Conservation (phyloP, 129 eudicot genomes). For the Escallonia herrerae region DNA sequence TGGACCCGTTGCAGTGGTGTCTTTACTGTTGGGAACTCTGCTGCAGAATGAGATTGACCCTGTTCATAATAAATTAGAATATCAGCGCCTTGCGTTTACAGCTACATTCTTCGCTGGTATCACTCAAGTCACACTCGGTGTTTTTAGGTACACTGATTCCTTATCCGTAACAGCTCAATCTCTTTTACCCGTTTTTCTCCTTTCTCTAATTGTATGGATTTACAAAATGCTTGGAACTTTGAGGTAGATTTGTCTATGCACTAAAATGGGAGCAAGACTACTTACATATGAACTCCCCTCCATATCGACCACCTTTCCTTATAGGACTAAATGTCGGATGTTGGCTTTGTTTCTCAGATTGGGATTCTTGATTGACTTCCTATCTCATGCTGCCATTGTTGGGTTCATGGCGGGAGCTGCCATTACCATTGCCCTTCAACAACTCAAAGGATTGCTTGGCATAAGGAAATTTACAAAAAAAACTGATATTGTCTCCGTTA, state of each 20-base stretch:
- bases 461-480: conserved; percentile 61
- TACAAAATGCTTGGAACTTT: no score
- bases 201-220: no score
- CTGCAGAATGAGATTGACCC: conserved; percentile 53
- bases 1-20: conserved; percentile 86
- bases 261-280: no score
- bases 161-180: neutral
- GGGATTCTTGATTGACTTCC: conserved; percentile 79
- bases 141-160: conserved; percentile 41
- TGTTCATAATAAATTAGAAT: conserved; percentile 29
- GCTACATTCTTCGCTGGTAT: conserved; percentile 86
- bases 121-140: conserved; percentile 58
- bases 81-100: conserved; percentile 65
- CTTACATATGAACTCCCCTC: no score
- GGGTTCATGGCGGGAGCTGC: conserved; percentile 94
- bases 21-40: conserved; percentile 58
- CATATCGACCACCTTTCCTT: no score
- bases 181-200: neutral
- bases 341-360: conserved; percentile 31
- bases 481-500: conserved; percentile 63
- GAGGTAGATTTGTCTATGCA: no score
- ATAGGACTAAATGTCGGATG: neutral
- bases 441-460: conserved; percentile 72
- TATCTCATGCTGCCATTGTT: conserved; percentile 86
- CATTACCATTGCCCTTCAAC: conserved; percentile 68